phyloP scores from a whole-genome alignment of 2,329 filamentous ascomycete species.

The Colletotrichum spinosum region DNA sequence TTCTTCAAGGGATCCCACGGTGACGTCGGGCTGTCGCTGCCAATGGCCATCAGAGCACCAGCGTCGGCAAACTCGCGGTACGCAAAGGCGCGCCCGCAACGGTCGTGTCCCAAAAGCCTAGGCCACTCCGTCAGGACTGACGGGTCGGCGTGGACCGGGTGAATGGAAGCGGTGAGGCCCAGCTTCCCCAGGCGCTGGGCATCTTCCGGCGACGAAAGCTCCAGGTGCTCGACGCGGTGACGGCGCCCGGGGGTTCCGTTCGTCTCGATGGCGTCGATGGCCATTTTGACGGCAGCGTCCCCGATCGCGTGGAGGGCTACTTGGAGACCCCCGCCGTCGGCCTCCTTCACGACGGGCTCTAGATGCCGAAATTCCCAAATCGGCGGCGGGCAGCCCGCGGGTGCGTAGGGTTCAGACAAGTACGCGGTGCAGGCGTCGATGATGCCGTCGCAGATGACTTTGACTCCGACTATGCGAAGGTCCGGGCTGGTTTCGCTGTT shows the following conservation, averaged over 20 bases:
- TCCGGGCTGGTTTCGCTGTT: conserved; percentile 50
- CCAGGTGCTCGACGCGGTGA: conserved; percentile 74
- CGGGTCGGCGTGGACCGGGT: conserved; percentile 70
- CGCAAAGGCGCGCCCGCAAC: conserved; percentile 70
- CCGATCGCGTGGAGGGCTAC: conserved; percentile 75
- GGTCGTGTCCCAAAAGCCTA: conserved; percentile 62
- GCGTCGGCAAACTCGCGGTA: conserved; percentile 70
- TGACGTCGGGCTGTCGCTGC: conserved; percentile 70
- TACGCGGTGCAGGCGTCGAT: conserved; percentile 75
- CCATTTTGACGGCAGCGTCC: conserved; percentile 67
- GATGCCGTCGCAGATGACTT: conserved; percentile 74
- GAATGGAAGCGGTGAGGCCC: conserved; percentile 70
- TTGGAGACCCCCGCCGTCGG: conserved; percentile 66
- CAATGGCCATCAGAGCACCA: conserved; percentile 67
- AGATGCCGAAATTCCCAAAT: conserved; percentile 68
- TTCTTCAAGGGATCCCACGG: conserved; percentile 66
- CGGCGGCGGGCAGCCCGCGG: conserved; percentile 58
- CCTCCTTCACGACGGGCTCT: conserved; percentile 64
- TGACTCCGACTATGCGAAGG: conserved; percentile 69
- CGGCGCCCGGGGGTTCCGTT: conserved; percentile 58
- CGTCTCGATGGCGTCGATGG: conserved; percentile 65
- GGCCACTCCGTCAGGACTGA: conserved; percentile 73
- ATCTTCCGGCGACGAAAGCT: conserved; percentile 67
- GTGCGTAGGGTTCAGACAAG: conserved; percentile 68
- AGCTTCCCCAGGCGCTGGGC: conserved; percentile 66